A percentile compares a stretch with the other conserved stretches of the same genome.
Evolutionary conservation across 441 rosid genomes (phyloP).

Genomic region (Arabidopsis hybrid): DNA sequence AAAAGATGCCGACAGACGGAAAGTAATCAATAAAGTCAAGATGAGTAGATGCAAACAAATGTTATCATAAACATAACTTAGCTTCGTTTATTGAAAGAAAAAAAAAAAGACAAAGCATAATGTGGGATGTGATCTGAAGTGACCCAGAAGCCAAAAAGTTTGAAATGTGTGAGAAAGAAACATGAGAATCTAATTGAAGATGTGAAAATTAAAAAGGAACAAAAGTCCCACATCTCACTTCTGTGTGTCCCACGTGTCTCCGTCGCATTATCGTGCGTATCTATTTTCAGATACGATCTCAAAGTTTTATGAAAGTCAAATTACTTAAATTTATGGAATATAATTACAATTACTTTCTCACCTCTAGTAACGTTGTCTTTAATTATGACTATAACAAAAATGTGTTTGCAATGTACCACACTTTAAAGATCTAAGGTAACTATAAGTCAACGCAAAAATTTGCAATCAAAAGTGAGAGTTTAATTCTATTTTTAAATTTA

Average conservation of each 20-base stretch:
- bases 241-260: slow-evolving; percentile 39
- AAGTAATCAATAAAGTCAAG: slow-evolving; percentile 23
- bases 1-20: slow-evolving; percentile 28
- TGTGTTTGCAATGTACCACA: slow-evolving; percentile 9
- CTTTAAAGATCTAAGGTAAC: not conserved
- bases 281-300: slow-evolving; percentile 41
- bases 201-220: slow-evolving; percentile 34
- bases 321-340: slow-evolving; percentile 17
- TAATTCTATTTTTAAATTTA: not conserved
- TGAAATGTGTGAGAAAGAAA: slow-evolving; percentile 40
- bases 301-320: slow-evolving; percentile 35
- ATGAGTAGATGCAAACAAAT: slow-evolving; percentile 16
- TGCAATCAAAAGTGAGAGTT: not conserved
- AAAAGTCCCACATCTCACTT: slow-evolving; percentile 34
- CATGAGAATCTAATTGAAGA: slow-evolving; percentile 38
- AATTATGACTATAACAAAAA: slow-evolving; percentile 9
- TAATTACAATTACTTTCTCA: slow-evolving; percentile 11
- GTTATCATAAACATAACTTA: not conserved
- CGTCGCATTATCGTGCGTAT: slow-evolving; percentile 40
- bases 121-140: slow-evolving; percentile 30
- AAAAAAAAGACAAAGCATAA: not conserved
- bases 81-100: not conserved
- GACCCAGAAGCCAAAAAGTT: slow-evolving; percentile 29
- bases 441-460: not conserved
- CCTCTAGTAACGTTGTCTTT: not conserved